Conservation (phyloP, 1,284 basidiomycete species). For the Moesziomyces sp. region DNA sequence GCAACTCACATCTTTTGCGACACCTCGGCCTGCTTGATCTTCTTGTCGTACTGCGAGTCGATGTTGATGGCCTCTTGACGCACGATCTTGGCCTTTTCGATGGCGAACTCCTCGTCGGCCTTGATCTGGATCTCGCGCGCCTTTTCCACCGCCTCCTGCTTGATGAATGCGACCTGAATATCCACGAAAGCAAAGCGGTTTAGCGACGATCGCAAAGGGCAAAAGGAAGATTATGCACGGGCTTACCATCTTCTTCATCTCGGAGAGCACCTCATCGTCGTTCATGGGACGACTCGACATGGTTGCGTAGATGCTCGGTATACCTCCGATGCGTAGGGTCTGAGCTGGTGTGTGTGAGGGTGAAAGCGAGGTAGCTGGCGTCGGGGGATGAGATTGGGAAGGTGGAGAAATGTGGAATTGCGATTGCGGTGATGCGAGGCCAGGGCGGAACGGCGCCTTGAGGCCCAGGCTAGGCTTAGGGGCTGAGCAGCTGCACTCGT, state of each 20-base stretch:
- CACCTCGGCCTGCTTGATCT: conserved; percentile 64
- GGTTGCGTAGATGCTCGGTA: conserved; percentile 10
- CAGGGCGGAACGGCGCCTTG: not conserved
- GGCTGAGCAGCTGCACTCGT: conserved; percentile 1
- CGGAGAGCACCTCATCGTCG: conserved; percentile 93
- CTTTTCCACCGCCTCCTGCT: conserved; percentile 67
- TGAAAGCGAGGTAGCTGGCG: not conserved
- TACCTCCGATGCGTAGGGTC: not conserved
- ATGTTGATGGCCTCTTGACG: conserved; percentile 65
- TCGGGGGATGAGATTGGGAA: no score
- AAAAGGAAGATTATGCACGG: not conserved
- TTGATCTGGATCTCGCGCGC: conserved; percentile 68
- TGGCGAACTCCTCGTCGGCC: conserved; percentile 67
- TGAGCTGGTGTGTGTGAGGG: no score
- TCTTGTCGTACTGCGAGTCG: conserved; percentile 64
- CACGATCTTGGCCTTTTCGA: conserved; percentile 67
- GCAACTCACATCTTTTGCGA: conserved; percentile 66
- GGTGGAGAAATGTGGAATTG: not conserved
- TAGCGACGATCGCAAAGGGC: not conserved
- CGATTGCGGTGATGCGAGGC: not conserved
- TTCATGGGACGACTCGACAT: conserved; percentile 76
- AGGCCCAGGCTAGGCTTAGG: conserved; percentile 6
- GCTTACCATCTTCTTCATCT: conserved; percentile 97
- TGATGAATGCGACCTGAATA: conserved; percentile 64
- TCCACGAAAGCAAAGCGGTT: no score